A percentile compares a stretch with the other conserved stretches of the same genome.
phyloP scores from a whole-genome alignment of 768 basidiomycete genomes.

The Termitomyces sp. region DNA sequence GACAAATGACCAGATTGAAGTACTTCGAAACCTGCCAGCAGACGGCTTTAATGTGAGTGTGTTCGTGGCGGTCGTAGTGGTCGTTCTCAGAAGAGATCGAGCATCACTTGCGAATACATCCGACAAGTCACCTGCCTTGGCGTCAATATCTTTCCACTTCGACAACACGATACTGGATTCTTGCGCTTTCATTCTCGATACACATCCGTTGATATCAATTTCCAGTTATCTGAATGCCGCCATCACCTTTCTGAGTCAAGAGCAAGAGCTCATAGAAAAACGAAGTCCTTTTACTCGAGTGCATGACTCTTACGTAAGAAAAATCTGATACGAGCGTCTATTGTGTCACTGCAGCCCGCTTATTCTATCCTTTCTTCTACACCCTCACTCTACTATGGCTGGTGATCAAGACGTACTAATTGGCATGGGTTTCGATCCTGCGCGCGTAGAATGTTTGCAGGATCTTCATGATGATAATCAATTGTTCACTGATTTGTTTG shows the following conservation, averaged over 20 bases:
- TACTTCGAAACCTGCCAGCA: not conserved
- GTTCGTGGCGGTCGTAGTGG: conserved; percentile 22
- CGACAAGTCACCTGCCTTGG: conserved; percentile 12
- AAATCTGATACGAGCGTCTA: conserved; percentile 1
- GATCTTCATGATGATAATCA: conserved; percentile 4
- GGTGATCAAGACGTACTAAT: conserved; percentile 72
- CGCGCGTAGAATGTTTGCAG: conserved; percentile 77
- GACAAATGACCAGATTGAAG: not conserved
- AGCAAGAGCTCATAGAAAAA: not conserved
- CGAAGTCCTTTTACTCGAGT: too few species aligned
- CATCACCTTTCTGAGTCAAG: too few species aligned
- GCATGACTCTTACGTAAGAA: conserved; percentile 4
- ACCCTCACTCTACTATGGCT: conserved; percentile 28
- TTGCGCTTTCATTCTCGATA: not conserved
- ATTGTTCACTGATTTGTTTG: conserved; percentile 7
- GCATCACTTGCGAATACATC: conserved; percentile 9
- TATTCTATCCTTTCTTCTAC: not conserved
- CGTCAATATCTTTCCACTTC: not conserved
- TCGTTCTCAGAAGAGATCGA: conserved; percentile 9
- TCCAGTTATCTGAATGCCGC: not conserved
- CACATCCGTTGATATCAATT: not conserved
- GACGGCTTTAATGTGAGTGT: not conserved
- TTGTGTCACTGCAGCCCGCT: not conserved
- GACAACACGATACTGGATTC: not conserved
- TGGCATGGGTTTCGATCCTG: conserved; percentile 82